Base-by-base conservation (phyloP, 2,329 filamentous ascomycete genomes). In the Aspergillus alliaceus region DNA sequence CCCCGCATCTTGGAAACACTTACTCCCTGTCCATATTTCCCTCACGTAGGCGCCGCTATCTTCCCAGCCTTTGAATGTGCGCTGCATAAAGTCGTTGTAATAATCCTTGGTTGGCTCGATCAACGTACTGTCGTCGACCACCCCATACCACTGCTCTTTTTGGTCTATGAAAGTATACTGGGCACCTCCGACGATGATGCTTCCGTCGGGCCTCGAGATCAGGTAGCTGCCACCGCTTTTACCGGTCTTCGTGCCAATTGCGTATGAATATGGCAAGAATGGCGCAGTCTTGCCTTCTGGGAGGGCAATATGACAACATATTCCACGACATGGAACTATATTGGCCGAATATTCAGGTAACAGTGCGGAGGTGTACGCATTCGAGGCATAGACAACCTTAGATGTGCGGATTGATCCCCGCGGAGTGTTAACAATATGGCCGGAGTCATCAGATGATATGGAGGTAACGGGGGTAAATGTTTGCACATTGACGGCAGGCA, bases 291-390 rank as follows among this genome's bases (percentile, higher is more conserved):
- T 61, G 51, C 55, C 64, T 15, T 65, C 57, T 0, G 72, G 70
- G 1, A 69, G 59, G 2, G 64, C 62, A 35, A 77, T 71, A 37
- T 72, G 73, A 27, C 69, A 71, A 60, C 74, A 75, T 12, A 76
- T 69, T 0, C 90, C 91, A n/a, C 90, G 82, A 11, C 89, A 87
- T 0, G 93, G 93, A 1, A 93, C 84, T 59, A 96, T 89, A 15
- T 92, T 80, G 60, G 87, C 85, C 2, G 83, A 79, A 64, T 96
- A 88, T 32, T 78, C 71, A 0, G 90, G 90, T 1, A 96, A 76
- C 7, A 96, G 80, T 58, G 87, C 83, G 1, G 89, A 90, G 0
- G 90, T 92, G 72, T 96, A 96, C 3, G 81, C 93, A 69, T 96
- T 96, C 1, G 90, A 93, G 6, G 91, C 89, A 20, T 96, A 83